Evolutionary conservation across 176 grass and related monocot genomes (phyloP).

Genomic region (Ensete ventricosum): DNA sequence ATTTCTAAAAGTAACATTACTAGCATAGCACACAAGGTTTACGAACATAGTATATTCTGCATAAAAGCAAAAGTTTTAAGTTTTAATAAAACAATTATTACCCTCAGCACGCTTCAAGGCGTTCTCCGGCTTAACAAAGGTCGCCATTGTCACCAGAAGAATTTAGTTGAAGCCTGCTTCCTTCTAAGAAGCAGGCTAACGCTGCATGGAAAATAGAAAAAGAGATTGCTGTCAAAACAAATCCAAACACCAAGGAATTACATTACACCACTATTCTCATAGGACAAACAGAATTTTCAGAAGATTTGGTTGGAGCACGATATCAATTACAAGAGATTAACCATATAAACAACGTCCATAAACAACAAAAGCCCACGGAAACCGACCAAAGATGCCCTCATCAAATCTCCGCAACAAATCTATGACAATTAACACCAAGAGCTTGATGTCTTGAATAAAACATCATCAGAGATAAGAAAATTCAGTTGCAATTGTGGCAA

Average conservation of each 20-base stretch:
- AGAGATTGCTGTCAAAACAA: not conserved
- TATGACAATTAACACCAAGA: not conserved
- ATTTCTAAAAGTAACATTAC: not conserved
- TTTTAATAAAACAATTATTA: conserved; percentile 20
- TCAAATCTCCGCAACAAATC: not conserved
- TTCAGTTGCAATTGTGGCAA: not conserved
- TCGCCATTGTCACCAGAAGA: conserved; percentile 49
- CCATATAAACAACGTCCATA: no score
- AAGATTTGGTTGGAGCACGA: not conserved
- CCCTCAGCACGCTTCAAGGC: conserved; percentile 90
- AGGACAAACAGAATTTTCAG: no score
- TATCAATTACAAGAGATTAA: not conserved
- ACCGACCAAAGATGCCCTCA: not conserved
- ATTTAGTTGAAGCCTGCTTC: conserved; percentile 11
- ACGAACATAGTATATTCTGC: not conserved
- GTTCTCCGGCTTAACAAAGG: conserved; percentile 90
- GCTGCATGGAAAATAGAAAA: not conserved
- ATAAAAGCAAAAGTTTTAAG: not conserved
- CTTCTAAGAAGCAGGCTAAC: conserved; percentile 1
- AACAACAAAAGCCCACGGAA: not conserved
- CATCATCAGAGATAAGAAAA: not conserved
- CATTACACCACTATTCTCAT: no score
- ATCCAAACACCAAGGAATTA: not conserved
- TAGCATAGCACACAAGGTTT: not conserved
- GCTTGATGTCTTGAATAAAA: not conserved